Evolutionary conservation across 345 rosid genomes (phyloP).

Genomic region (Citrus hindsii): DNA sequence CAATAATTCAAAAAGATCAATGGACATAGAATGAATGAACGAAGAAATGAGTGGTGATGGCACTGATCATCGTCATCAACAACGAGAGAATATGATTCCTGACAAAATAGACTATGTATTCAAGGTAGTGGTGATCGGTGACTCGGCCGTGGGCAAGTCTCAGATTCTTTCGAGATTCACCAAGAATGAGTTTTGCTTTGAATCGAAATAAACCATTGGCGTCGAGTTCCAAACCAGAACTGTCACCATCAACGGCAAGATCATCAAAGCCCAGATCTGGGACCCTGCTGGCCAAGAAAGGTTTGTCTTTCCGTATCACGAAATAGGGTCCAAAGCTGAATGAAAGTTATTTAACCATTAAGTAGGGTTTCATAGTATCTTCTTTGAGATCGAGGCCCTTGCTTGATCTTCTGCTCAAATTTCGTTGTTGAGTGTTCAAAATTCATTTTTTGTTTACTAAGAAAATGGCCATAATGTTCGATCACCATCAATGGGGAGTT

Average conservation of each 20-base stretch:
- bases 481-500: too few species aligned
- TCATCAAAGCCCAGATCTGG: conserved; percentile 96
- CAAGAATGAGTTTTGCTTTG: conserved; percentile 62
- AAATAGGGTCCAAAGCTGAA: not conserved
- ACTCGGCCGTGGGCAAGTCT: too few species aligned
- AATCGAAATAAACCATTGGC: conserved; percentile 82
- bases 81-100: conserved; percentile 16
- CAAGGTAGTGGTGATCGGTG: conserved; percentile 79
- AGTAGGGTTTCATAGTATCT: too few species aligned
- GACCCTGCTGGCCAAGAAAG: conserved; percentile 97
- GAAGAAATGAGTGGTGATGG: conserved; percentile 58
- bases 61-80: conserved; percentile 18
- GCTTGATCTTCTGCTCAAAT: too few species aligned
- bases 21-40: too few species aligned
- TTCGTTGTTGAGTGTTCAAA: too few species aligned
- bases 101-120: conserved; percentile 72
- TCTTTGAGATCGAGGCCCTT: too few species aligned
- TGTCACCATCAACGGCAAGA: conserved; percentile 49
- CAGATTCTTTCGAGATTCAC: too few species aligned
- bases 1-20: too few species aligned
- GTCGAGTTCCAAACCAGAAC: conserved; percentile 85
- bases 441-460: too few species aligned
- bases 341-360: not conserved
- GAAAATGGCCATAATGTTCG: too few species aligned
- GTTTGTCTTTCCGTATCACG: conserved; percentile 18